Conservation (phyloP, 352 stramenopile species). For the Phytophthora pistaciae region DNA sequence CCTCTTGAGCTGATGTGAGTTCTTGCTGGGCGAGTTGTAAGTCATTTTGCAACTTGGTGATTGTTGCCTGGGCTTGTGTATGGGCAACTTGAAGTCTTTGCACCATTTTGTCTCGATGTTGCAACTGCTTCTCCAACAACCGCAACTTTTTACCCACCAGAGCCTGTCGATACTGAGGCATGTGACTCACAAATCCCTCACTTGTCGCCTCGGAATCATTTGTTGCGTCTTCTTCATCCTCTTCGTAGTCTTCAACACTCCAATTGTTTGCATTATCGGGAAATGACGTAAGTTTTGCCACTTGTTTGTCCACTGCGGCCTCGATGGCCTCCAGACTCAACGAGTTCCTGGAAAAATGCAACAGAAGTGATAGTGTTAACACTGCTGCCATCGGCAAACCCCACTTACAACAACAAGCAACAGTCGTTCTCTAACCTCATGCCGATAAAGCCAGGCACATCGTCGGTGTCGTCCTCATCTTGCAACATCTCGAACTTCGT, state of each 20-base stretch:
- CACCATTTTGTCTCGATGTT: constrained; percentile 50
- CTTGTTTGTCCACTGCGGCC: constrained; percentile 33
- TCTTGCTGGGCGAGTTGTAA: constrained; percentile 54
- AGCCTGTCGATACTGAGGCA: constrained; percentile 48
- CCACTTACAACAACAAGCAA: no score
- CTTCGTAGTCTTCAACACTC: constrained; percentile 17
- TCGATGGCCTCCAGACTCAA: constrained; percentile 41
- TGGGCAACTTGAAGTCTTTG: constrained; percentile 38
- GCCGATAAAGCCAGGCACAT: constrained; percentile 41
- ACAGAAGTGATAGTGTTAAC: not conserved
- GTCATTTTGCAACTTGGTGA: constrained; percentile 42
- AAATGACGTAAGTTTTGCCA: constrained; percentile 22
- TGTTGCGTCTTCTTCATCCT: constrained; percentile 25
- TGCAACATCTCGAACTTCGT: constrained; percentile 11
- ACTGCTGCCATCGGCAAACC: not conserved
- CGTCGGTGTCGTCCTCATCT: constrained; percentile 24
- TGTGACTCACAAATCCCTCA: constrained; percentile 56
- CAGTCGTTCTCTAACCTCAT: constrained; percentile 32
- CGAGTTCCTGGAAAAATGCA: constrained; percentile 24
- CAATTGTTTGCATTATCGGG: constrained; percentile 11
- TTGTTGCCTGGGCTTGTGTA: constrained; percentile 28
- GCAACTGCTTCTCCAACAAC: constrained; percentile 60
- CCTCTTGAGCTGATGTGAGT: constrained; percentile 56
- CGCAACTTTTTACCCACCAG: constrained; percentile 65
- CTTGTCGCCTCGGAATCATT: constrained; percentile 19